Evolutionary conservation across 495 filamentous ascomycete genomes (phyloP).

Genomic region (Penicillium salamii): DNA sequence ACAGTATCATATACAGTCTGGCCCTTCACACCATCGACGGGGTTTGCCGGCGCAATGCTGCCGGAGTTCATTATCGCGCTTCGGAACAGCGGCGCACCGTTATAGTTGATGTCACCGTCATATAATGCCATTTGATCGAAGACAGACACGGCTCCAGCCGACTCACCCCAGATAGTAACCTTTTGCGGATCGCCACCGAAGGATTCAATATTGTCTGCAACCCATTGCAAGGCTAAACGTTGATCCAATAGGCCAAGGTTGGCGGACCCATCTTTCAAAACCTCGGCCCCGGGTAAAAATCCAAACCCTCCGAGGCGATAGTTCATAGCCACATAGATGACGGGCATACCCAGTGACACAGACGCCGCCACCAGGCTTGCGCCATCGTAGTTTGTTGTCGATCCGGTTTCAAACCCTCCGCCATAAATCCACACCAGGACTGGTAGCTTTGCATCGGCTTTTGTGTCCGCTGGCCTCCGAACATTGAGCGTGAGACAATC

Average conservation of each 20-base stretch:
- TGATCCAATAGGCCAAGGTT: constrained; percentile 55
- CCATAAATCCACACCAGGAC: constrained; percentile 70
- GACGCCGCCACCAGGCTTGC: constrained; percentile 50
- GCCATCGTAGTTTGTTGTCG: constrained; percentile 59
- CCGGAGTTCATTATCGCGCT: constrained; percentile 74
- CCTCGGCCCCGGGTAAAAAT: constrained; percentile 67
- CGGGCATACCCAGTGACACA: constrained; percentile 54
- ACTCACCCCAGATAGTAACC: constrained; percentile 74
- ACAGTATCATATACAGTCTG: constrained; percentile 64
- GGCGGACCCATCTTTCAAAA: constrained; percentile 60
- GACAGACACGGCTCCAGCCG: constrained; percentile 69
- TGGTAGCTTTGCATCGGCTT: constrained; percentile 53
- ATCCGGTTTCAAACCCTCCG: constrained; percentile 62
- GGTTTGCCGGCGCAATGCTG: constrained; percentile 58
- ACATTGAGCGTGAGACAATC: constrained; percentile 68
- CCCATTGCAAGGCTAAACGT: constrained; percentile 49
- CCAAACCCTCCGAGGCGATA: constrained; percentile 74
- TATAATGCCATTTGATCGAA: constrained; percentile 68
- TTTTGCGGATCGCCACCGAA: constrained; percentile 59
- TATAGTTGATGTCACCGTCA: constrained; percentile 66
- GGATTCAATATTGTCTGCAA: constrained; percentile 51
- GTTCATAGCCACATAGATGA: constrained; percentile 73
- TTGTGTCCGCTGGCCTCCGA: constrained; percentile 57
- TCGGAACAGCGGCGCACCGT: constrained; percentile 66
- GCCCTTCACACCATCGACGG: constrained; percentile 60